Evolutionary conservation across 192 early-diverging fungal genomes (phyloP).

Genomic region (Dissophora globulifera): DNA sequence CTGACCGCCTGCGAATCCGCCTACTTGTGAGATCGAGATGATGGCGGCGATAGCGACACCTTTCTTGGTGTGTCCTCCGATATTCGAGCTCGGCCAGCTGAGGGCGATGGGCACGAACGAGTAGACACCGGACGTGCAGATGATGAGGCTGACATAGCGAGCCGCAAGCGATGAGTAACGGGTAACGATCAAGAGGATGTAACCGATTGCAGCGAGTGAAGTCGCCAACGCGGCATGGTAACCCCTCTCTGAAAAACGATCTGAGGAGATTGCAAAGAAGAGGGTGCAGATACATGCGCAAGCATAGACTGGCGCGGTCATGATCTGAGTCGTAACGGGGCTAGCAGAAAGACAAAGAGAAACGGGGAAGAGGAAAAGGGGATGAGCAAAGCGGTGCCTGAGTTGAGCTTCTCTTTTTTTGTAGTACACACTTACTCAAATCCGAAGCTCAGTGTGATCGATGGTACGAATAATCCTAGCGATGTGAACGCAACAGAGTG

Average conservation of each 20-base stretch:
- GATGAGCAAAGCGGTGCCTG: no score
- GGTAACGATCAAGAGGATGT: constrained; percentile 51
- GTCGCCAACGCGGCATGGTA: constrained; percentile 42
- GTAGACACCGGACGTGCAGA: constrained; percentile 56
- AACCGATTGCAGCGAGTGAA: constrained; percentile 52
- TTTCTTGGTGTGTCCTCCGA: constrained; percentile 77
- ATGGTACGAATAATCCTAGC: constrained; percentile 73
- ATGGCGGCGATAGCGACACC: constrained; percentile 70
- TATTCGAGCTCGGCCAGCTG: constrained; percentile 66
- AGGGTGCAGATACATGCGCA: constrained; percentile 44
- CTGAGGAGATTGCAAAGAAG: constrained; percentile 16
- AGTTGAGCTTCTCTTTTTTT: no score
- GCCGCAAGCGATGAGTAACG: constrained; percentile 20
- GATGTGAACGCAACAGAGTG: constrained; percentile 68
- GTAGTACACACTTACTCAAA: neutral
- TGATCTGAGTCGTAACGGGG: constrained; percentile 33
- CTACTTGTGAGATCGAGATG: constrained; percentile 74
- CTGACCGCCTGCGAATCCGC: constrained; percentile 74
- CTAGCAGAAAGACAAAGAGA: constrained; percentile 14
- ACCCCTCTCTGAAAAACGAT: constrained; percentile 50
- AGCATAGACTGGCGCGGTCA: constrained; percentile 62
- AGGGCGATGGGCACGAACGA: constrained; percentile 66
- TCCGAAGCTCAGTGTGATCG: constrained; percentile 65
- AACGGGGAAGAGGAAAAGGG: constrained; percentile 12
- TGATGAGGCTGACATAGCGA: constrained; percentile 44